These are phyloP conservation scores for Suillus luteus DNA, from an alignment of 768 basidiomycete species.

Conservation along the genomic window DNA sequence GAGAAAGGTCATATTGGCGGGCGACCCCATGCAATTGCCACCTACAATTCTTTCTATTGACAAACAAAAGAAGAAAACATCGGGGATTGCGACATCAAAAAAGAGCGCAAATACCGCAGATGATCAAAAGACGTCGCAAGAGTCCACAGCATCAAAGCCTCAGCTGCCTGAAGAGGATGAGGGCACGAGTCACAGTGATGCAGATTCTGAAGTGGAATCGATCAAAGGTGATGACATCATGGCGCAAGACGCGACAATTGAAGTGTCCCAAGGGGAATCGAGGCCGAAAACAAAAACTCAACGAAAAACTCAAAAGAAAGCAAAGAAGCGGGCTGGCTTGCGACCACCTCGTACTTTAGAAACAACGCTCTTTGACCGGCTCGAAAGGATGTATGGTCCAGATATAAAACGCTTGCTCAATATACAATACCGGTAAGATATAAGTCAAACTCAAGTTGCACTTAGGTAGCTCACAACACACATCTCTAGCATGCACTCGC, in stretches of 20 bases:
- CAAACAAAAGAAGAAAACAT: constrained; percentile 39
- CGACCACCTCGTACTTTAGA: constrained; percentile 74
- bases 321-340: constrained; percentile 31
- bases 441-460: neutral
- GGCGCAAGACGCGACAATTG: constrained; percentile 21
- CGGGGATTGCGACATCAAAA: constrained; percentile 8
- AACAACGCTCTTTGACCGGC: constrained; percentile 88
- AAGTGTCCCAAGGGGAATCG: neutral
- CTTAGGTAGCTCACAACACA: neutral
- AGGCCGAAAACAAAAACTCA: constrained; percentile 8
- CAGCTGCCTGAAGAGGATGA: constrained; percentile 13
- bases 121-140: constrained; percentile 9
- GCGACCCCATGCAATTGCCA: constrained; percentile 94
- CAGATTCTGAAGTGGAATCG: constrained; percentile 22
- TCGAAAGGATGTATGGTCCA: constrained; percentile 86
- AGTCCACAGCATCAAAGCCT: neutral
- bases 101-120: constrained; percentile 12
- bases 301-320: constrained; percentile 18
- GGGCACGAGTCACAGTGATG: constrained; percentile 4
- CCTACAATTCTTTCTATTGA: constrained; percentile 84
- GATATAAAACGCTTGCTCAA: constrained; percentile 85
- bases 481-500: constrained; percentile 73
- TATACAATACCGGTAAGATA: constrained; percentile 79
- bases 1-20: constrained; percentile 86
- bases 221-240: constrained; percentile 24